Evolutionary conservation across 768 basidiomycete species (phyloP), one percentile per base, ranked within the genome.

Genomic region (Nidularia pulvinata): DNA sequence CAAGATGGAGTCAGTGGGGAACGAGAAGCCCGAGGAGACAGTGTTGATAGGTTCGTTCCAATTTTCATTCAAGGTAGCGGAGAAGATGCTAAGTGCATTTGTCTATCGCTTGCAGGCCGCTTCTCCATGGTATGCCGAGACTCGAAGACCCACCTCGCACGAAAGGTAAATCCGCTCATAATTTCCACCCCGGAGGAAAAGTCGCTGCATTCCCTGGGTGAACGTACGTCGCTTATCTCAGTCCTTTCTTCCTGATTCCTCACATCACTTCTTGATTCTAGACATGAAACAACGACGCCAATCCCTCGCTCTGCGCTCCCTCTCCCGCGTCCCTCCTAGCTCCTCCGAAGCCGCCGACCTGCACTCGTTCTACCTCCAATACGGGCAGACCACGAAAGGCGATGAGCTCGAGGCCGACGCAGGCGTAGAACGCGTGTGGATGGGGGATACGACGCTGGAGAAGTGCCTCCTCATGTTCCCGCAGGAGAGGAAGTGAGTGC

Each of bases 41-140:
- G 79, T 91, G 33, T 72, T 90, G 58, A 71, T 93, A 39, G 89
- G 90, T 84, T 62, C 46, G 48, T 55, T 47, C 10, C 3, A 13
- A 47, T 16, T 32, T n/a, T n/a, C n/a, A n/a, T n/a, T n/a, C n/a
- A n/a, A n/a, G n/a, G n/a, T n/a, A n/a, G n/a, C n/a, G n/a, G n/a
- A n/a, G n/a, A n/a, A n/a, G n/a, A n/a, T n/a, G n/a, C n/a, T n/a
- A n/a, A n/a, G 37, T 4, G 25, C 47, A 19, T 16, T 54, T 9
- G 14, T 14, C 44, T 35, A 42, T 34, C 32, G 14, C 46, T 14
- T 14, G 32, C 37, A 91, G 92, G 93, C n/a, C 83, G 91, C n/a
- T 94, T 94, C 72, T 86, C 87, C 0, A 94, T 94, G 91, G 91
- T 93, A 6, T 92, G 89, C 63, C 74, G 91, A 53, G 86, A 93